Conservation (phyloP, 768 basidiomycete species). For the Russula griseocarnosa region DNA sequence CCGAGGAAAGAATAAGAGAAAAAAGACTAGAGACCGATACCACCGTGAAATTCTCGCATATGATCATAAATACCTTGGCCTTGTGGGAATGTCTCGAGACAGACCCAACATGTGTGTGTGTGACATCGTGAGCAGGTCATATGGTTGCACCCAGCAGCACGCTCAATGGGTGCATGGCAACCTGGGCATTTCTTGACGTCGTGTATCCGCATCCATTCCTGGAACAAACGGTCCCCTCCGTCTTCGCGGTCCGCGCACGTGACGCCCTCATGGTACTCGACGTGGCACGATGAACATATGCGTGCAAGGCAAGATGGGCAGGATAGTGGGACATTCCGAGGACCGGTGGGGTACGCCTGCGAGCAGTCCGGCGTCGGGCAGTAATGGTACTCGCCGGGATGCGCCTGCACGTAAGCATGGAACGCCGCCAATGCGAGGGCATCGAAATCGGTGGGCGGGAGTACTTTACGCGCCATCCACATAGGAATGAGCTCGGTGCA, state of each 20-base stretch:
- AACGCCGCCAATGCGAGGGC: constrained; percentile 56
- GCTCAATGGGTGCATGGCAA: constrained; percentile 68
- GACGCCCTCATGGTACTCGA: constrained; percentile 60
- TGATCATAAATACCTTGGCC: constrained; percentile 74
- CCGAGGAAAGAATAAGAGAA: not conserved
- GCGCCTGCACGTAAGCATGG: constrained; percentile 54
- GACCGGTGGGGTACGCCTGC: constrained; percentile 62
- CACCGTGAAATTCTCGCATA: constrained; percentile 66
- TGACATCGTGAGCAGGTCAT: constrained; percentile 73
- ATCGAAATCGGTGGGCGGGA: constrained; percentile 52
- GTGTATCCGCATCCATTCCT: constrained; percentile 57
- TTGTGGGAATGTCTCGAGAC: constrained; percentile 62
- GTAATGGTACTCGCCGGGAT: constrained; percentile 59
- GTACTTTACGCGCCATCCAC: constrained; percentile 44
- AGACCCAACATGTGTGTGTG: constrained; percentile 80
- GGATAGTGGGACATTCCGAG: constrained; percentile 50
- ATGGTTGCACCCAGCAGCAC: constrained; percentile 75
- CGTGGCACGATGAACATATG: constrained; percentile 63
- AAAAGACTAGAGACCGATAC: constrained; percentile 30
- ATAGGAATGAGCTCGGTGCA: constrained; percentile 59
- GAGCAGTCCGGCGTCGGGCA: constrained; percentile 79
- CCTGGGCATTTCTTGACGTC: constrained; percentile 73
- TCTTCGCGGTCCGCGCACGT: constrained; percentile 56
- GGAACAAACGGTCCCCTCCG: constrained; percentile 52
- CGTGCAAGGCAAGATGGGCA: constrained; percentile 67